Percentiles rank a stretch among this genome's conserved stretches.
Conservation (phyloP, 2,329 filamentous ascomycete species). For the Xylaria sp. region DNA sequence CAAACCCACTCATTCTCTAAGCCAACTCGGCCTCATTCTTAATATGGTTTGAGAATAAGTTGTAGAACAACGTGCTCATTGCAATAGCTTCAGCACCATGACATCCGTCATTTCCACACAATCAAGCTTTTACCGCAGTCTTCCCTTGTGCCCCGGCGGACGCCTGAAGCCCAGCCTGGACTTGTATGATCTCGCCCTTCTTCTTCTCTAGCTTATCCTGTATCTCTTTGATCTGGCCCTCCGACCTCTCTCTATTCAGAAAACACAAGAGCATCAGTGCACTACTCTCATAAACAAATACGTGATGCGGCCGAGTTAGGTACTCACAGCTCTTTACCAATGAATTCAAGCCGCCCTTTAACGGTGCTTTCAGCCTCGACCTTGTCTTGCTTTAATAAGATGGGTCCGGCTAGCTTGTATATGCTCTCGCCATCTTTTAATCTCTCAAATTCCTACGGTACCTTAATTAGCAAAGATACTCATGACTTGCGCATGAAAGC, state of each 20-base stretch:
- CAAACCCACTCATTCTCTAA: neutral
- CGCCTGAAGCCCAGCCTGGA: slow-evolving; percentile 63
- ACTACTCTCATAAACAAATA: neutral
- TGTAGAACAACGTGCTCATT: neutral
- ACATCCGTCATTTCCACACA: neutral
- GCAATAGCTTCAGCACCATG: neutral
- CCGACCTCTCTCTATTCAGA: slow-evolving; percentile 49
- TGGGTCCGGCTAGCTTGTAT: slow-evolving; percentile 94
- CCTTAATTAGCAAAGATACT: neutral
- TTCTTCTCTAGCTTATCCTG: slow-evolving; percentile 69
- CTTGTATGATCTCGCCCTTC: slow-evolving; percentile 69
- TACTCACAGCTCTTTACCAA: slow-evolving; percentile 89
- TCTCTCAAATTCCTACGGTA: slow-evolving; percentile 77
- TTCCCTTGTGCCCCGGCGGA: slow-evolving; percentile 49
- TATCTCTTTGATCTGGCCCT: slow-evolving; percentile 65
- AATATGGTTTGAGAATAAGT: neutral
- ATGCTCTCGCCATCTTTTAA: slow-evolving; percentile 87
- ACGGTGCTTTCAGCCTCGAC: slow-evolving; percentile 90
- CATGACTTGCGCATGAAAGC: neutral
- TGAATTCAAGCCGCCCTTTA: slow-evolving; percentile 90
- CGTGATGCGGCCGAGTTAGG: neutral
- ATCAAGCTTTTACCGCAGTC: slow-evolving; percentile 45
- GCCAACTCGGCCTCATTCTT: neutral
- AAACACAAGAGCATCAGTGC: slow-evolving; percentile 15
- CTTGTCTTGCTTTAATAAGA: slow-evolving; percentile 94